Percentiles rank a stretch among this genome's conserved stretches.
phyloP scores from a whole-genome alignment of 1,139 yeast genomes.

The Starmera stellimalicola region DNA sequence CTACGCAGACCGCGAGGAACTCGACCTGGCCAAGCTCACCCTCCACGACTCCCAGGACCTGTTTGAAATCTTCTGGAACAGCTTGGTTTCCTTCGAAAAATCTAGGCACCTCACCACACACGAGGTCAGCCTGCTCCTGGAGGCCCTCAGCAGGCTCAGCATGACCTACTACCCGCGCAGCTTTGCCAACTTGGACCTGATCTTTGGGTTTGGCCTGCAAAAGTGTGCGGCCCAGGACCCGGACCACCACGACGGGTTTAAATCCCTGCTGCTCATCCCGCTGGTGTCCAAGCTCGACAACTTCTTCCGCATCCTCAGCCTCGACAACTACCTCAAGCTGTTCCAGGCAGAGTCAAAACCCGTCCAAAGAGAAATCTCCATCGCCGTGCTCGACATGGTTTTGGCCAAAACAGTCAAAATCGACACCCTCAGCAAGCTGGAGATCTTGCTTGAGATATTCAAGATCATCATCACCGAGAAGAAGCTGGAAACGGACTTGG shows the following conservation, averaged over 20 bases:
- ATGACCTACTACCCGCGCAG: conserved; percentile 60
- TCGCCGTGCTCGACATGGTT: conserved; percentile 17
- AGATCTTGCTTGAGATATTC: conserved; percentile 17
- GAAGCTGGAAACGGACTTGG: conserved; percentile 18
- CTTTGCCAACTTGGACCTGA: conserved; percentile 48
- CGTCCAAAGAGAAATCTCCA: conserved; percentile 16
- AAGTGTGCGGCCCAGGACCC: conserved; percentile 30
- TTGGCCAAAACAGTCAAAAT: conserved; percentile 15
- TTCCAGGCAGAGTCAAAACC: conserved; percentile 17
- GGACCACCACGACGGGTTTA: conserved; percentile 33
- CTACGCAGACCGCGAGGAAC: conserved; percentile 31
- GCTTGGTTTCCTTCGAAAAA: conserved; percentile 44
- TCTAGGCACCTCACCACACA: conserved; percentile 52
- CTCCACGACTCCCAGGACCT: conserved; percentile 20
- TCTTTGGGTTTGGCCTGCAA: conserved; percentile 53
- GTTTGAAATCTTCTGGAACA: conserved; percentile 58
- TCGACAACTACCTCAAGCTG: conserved; percentile 9
- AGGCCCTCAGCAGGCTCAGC: conserved; percentile 55
- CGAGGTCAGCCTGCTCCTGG: conserved; percentile 58
- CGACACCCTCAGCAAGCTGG: conserved; percentile 15
- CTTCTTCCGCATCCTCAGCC: conserved; percentile 14
- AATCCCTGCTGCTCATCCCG: conserved; percentile 49
- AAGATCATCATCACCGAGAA: conserved; percentile 11
- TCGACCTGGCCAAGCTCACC: conserved; percentile 11
- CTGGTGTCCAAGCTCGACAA: conserved; percentile 25